These are phyloP conservation scores for Clohesyomyces aquaticus DNA, from an alignment of 495 filamentous ascomycete species.

Conservation along the genomic window DNA sequence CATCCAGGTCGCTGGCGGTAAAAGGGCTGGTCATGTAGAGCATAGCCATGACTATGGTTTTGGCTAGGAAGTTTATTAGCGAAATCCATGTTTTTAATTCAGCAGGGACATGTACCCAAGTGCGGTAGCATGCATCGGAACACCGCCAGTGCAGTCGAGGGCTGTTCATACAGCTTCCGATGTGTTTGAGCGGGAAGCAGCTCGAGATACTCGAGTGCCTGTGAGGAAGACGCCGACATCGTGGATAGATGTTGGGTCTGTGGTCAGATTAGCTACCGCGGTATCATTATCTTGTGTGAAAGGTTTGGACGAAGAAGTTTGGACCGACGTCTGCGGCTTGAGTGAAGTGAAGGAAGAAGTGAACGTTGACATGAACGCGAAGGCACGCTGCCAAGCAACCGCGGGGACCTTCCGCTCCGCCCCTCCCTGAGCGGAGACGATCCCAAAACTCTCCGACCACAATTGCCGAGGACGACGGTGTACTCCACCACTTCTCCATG, in stretches of 20 bases:
- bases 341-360: neutral
- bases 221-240: conserved; percentile 71
- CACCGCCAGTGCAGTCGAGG: conserved; percentile 90
- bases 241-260: conserved; percentile 44
- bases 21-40: conserved; percentile 83
- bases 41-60: conserved; percentile 91
- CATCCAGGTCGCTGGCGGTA: conserved; percentile 72
- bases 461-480: conserved; percentile 22
- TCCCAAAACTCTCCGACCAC: neutral
- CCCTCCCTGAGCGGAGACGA: neutral
- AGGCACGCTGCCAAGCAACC: neutral
- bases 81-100: neutral
- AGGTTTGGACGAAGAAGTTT: neutral
- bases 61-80: conserved; percentile 60
- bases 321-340: neutral
- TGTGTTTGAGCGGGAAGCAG: conserved; percentile 86
- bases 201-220: conserved; percentile 85
- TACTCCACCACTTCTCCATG: conserved; percentile 22
- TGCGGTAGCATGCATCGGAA: conserved; percentile 97
- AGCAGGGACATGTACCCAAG: conserved; percentile 61
- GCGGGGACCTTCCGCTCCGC: neutral
- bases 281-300: conserved; percentile 43
- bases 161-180: conserved; percentile 88
- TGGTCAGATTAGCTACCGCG: conserved; percentile 45
- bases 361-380: neutral